Percentiles rank a stretch among this genome's conserved stretches.
These are phyloP conservation scores for Candida alai DNA, from an alignment of 805 yeast species.

Conservation along the genomic window DNA sequence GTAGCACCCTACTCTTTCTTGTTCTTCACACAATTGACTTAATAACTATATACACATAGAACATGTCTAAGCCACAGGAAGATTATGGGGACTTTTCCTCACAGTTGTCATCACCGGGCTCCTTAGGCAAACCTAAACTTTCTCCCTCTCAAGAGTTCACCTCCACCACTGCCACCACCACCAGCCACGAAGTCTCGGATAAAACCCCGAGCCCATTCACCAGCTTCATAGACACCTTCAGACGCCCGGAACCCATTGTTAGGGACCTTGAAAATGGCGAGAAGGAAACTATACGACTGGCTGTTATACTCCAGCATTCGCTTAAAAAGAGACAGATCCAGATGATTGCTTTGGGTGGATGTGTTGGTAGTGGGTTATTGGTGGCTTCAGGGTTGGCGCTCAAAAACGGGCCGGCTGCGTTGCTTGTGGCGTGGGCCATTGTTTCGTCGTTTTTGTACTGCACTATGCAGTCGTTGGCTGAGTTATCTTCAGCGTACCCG, in stretches of 20 bases:
- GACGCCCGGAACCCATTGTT: constrained; percentile 17
- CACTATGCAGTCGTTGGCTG: constrained; percentile 41
- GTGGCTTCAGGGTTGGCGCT: constrained; percentile 39
- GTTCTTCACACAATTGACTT: too few relatives aligned
- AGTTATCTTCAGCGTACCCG: constrained; percentile 35
- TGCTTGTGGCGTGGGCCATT: constrained; percentile 30
- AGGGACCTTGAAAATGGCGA: constrained; percentile 6
- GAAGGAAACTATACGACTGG: constrained; percentile 6
- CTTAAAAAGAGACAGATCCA: constrained; percentile 30
- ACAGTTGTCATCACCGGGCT: too few relatives aligned
- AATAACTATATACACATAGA: too few relatives aligned
- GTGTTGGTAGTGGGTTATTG: constrained; percentile 40
- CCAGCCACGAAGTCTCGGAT: too few relatives aligned
- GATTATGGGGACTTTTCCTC: too few relatives aligned
- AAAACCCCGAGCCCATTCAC: too few relatives aligned
- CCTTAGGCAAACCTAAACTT: too few relatives aligned
- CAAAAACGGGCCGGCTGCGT: constrained; percentile 30
- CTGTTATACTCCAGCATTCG: constrained; percentile 16
- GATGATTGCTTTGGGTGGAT: constrained; percentile 41
- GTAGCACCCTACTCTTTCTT: too few relatives aligned
- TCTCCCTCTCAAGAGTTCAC: too few relatives aligned
- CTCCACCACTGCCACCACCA: too few relatives aligned
- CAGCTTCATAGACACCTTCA: constrained; percentile 32
- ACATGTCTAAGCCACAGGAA: too few relatives aligned
- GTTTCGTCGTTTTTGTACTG: constrained; percentile 39